These are phyloP conservation scores for Corylus heterophylla DNA, from an alignment of 306 rosid genomes.

Conservation along the genomic window DNA sequence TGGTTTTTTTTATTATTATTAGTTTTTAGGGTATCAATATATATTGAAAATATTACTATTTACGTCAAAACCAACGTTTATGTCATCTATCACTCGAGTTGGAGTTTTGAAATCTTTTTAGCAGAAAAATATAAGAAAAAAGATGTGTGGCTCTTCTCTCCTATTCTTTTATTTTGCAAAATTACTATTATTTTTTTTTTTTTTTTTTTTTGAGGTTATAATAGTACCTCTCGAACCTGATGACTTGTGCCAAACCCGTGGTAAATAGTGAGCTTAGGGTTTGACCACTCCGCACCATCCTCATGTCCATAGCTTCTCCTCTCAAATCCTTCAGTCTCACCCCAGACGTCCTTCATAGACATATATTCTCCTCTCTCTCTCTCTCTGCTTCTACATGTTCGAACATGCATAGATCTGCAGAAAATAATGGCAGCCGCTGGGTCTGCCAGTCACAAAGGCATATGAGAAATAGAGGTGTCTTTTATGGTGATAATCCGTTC, in stretches of 20 bases:
- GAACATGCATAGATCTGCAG: neutral
- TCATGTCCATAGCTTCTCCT: constrained; percentile 18
- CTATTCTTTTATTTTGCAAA: too few species aligned
- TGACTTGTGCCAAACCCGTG: neutral
- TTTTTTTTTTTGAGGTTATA: too few species aligned
- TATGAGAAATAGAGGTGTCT: constrained; percentile 37
- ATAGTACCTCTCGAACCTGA: too few species aligned
- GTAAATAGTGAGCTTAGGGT: neutral
- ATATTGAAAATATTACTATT: too few species aligned
- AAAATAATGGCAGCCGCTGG: neutral
- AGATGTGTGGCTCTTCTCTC: too few species aligned
- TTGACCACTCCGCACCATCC: constrained; percentile 23
- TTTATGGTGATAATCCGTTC: constrained; percentile 44
- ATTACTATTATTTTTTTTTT: too few species aligned
- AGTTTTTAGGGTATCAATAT: too few species aligned
- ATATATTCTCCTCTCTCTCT: neutral
- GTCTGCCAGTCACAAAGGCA: constrained; percentile 20
- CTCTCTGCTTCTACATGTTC: neutral
- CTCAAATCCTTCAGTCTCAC: neutral
- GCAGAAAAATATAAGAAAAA: too few species aligned
- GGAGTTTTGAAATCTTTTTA: too few species aligned
- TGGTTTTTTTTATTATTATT: too few species aligned
- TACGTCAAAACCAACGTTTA: too few species aligned
- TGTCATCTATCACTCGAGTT: too few species aligned
- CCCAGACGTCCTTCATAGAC: neutral